Evolutionary conservation across 2,329 filamentous ascomycete genomes (phyloP).

Genomic region (Trichoderma atrobrunneum): DNA sequence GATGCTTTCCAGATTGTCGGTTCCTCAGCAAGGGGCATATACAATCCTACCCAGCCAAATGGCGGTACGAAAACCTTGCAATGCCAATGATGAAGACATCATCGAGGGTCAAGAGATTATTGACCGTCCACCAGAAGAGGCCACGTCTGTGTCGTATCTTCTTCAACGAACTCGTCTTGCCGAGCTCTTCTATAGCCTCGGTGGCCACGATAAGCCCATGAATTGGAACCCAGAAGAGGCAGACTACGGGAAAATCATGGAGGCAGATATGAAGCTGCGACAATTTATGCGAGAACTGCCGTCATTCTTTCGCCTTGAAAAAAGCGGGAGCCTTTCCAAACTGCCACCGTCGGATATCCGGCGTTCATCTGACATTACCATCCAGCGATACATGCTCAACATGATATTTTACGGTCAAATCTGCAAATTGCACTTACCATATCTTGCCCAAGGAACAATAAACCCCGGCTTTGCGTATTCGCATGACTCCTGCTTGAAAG

Average conservation of each 20-base stretch:
- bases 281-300: conserved; percentile 31
- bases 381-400: conserved; percentile 35
- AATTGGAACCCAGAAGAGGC: conserved; percentile 30
- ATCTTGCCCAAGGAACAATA: conserved; percentile 33
- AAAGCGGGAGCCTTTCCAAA: conserved; percentile 20
- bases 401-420: conserved; percentile 35
- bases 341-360: conserved; percentile 25
- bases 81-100: conserved; percentile 40
- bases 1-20: conserved; percentile 38
- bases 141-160: conserved; percentile 38
- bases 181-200: conserved; percentile 33
- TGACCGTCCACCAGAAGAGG: conserved; percentile 30
- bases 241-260: conserved; percentile 33
- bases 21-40: conserved; percentile 36
- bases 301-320: conserved; percentile 29
- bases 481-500: conserved; percentile 32
- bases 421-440: conserved; percentile 37
- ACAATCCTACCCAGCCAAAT: conserved; percentile 38
- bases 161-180: conserved; percentile 38
- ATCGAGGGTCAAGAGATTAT: conserved; percentile 30
- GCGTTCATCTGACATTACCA: conserved; percentile 26
- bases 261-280: conserved; percentile 33
- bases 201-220: conserved; percentile 33
- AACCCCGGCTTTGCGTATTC: conserved; percentile 35
- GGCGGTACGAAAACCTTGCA: conserved; percentile 37